Percentiles rank a stretch among this genome's conserved stretches.
These are phyloP conservation scores for Globisporangium iwayamae DNA, from an alignment of 352 stramenopile genomes.

Conservation along the genomic window DNA sequence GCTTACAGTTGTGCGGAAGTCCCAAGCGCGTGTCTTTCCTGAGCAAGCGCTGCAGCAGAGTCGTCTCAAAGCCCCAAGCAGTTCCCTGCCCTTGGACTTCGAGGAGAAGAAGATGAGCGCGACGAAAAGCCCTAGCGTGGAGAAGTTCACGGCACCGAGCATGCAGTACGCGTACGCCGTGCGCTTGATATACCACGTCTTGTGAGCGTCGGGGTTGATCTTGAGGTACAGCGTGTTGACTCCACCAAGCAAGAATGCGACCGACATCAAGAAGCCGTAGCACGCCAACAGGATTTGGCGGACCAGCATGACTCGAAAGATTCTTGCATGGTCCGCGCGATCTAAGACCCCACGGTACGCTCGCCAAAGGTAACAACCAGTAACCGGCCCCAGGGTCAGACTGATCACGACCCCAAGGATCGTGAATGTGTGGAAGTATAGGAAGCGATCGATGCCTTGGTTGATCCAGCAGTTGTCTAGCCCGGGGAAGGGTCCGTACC, in stretches of 20 bases:
- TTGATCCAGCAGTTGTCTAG: conserved; percentile 38
- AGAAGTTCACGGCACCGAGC: conserved; percentile 30
- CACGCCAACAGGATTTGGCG: conserved; percentile 24
- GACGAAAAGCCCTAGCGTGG: conserved; percentile 30
- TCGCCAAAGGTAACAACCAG: conserved; percentile 21
- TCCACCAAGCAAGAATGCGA: conserved; percentile 20
- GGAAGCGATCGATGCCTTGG: conserved; percentile 22
- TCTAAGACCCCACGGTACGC: conserved; percentile 18
- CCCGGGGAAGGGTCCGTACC: conserved; percentile 26
- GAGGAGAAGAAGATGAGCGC: conserved; percentile 30
- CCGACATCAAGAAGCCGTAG: conserved; percentile 25
- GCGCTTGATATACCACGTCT: conserved; percentile 27
- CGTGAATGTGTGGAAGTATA: conserved; percentile 36
- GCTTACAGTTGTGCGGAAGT: background rate
- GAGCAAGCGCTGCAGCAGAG: conserved; percentile 3
- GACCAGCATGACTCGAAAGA: conserved; percentile 25
- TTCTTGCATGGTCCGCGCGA: conserved; percentile 10
- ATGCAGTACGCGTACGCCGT: conserved; percentile 30
- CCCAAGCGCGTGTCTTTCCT: background rate
- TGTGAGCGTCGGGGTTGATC: conserved; percentile 16
- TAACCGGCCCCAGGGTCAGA: conserved; percentile 18
- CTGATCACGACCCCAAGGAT: conserved; percentile 20
- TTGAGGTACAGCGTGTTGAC: conserved; percentile 25
- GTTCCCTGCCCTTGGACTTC: conserved; percentile 13
- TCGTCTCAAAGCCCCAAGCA: conserved; percentile 8